Base-by-base conservation (phyloP, 2,329 filamentous ascomycete species). In the Aspergillus novofumigatus region DNA sequence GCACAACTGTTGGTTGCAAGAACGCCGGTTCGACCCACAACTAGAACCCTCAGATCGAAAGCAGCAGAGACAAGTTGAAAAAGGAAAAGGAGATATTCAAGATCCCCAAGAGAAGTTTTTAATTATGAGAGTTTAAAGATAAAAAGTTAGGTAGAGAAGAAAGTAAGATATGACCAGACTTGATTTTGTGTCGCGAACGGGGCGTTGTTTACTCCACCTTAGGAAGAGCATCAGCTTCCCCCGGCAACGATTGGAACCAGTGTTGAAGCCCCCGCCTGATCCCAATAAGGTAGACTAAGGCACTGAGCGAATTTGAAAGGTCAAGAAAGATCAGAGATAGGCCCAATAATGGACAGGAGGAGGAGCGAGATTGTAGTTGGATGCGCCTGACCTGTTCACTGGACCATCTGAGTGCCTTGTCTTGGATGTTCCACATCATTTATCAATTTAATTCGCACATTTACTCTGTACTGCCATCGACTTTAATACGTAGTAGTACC, bases 21-120 rank as follows among this genome's bases (percentile, higher is more conserved):
- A 47, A 47, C 59, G 49, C 55, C 47, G 57, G 62, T 54, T 57
- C 49, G 62, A 62, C 59, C 61, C 62, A 61, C 58, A 45, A 51
- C 42, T 61, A 53, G 57, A 63, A 62, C 61, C 59, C 56, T 59
- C 58, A 51, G 54, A 56, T 61, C 57, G 61, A 58, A 64, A 64
- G 59, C 62, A 56, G 60, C 52, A 53, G 23, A 55, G 44, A 11
- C 47, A 47, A 47, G 44, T 23, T 47, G 23, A 17, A 38, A 38
- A 38, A 17, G 14, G 32, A 17, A 38, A 38, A 14, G 3, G 32
- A 7, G 32, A 38, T 38, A 38, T 38, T 17, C 7, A 6, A 38
- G 5, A 17, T n/a, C 6, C 32, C 2, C 5, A 17, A 17, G 32
- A 38, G 32, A 38, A 38, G 14, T 3, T 6, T 38, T 38, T 17